These are phyloP conservation scores for Ustilago trichophora DNA, from an alignment of 1,284 basidiomycete species.

Conservation along the genomic window DNA sequence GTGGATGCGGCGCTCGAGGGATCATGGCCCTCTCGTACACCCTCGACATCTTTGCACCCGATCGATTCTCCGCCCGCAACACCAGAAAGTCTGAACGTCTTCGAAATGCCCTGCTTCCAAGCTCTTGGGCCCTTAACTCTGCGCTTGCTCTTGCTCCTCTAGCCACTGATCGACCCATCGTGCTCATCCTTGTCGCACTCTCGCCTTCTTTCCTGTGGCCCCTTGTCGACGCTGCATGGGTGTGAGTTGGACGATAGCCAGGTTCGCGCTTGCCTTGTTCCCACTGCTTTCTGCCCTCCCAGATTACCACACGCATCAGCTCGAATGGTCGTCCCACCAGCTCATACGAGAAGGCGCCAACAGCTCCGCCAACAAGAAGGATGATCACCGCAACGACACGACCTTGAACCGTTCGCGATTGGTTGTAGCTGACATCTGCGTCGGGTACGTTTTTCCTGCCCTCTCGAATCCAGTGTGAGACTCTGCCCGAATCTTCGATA, in stretches of 20 bases:
- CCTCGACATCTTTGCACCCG: slow-evolving; percentile 15
- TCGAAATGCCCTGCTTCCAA: slow-evolving; percentile 5
- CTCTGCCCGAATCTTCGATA: slow-evolving; percentile 20
- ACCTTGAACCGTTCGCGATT: slow-evolving; percentile 55
- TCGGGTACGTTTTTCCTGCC: slow-evolving; percentile 21
- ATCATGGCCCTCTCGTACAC: slow-evolving; percentile 27
- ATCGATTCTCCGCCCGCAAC: slow-evolving; percentile 22
- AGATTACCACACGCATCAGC: slow-evolving; percentile 64
- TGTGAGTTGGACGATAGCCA: slow-evolving; percentile 10
- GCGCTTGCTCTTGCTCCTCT: slow-evolving; percentile 27
- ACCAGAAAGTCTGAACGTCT: slow-evolving; percentile 18
- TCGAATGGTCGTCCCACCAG: slow-evolving; percentile 66
- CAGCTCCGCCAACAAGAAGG: slow-evolving; percentile 58
- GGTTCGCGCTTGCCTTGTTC: slow-evolving; percentile 50
- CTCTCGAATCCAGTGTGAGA: slow-evolving; percentile 29
- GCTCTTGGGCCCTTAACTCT: slow-evolving; percentile 4
- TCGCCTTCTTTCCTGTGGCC: not conserved
- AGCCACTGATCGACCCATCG: slow-evolving; percentile 9
- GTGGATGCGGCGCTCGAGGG: slow-evolving; percentile 28
- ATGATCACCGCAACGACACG: slow-evolving; percentile 55
- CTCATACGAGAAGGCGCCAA: slow-evolving; percentile 61
- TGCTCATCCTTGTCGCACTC: slow-evolving; percentile 12
- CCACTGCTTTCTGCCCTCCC: slow-evolving; percentile 62
- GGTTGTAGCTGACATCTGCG: slow-evolving; percentile 58
- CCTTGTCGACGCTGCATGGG: not conserved